Conservation (phyloP, 441 rosid genomes). For the Viola pubescens region DNA sequence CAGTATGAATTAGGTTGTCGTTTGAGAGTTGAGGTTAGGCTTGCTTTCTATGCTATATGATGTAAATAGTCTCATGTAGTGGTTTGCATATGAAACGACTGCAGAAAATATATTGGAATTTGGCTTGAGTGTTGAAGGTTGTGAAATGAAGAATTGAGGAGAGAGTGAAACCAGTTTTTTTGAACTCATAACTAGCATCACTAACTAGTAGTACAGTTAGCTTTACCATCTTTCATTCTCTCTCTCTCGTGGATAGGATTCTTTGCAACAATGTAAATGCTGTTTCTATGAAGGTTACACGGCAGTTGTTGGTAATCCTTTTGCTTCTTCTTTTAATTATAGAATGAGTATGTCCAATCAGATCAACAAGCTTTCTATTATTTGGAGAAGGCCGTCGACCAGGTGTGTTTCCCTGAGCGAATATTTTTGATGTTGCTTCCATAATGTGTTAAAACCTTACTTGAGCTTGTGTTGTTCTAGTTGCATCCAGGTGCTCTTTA, state of each 20-base stretch:
- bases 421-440: constrained; percentile 9
- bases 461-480: constrained; percentile 31
- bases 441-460: constrained; percentile 21
- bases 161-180: neutral
- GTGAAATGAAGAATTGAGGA: too few relatives aligned
- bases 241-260: neutral
- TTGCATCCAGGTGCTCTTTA: constrained; percentile 93
- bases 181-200: neutral
- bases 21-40: constrained; percentile 70
- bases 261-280: neutral
- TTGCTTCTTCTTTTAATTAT: constrained; percentile 9
- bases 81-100: constrained; percentile 8
- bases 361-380: constrained; percentile 89
- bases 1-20: constrained; percentile 76
- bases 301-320: too few relatives aligned
- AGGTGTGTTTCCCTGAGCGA: constrained; percentile 36
- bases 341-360: constrained; percentile 72
- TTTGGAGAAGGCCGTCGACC: constrained; percentile 87
- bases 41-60: constrained; percentile 2
- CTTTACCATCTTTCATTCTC: neutral
- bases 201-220: neutral
- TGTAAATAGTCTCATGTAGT: neutral
- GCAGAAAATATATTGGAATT: neutral
- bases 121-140: neutral
- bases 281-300: too few relatives aligned